phyloP scores from a whole-genome alignment of 495 filamentous ascomycete genomes.

The Neurospora sp. region DNA sequence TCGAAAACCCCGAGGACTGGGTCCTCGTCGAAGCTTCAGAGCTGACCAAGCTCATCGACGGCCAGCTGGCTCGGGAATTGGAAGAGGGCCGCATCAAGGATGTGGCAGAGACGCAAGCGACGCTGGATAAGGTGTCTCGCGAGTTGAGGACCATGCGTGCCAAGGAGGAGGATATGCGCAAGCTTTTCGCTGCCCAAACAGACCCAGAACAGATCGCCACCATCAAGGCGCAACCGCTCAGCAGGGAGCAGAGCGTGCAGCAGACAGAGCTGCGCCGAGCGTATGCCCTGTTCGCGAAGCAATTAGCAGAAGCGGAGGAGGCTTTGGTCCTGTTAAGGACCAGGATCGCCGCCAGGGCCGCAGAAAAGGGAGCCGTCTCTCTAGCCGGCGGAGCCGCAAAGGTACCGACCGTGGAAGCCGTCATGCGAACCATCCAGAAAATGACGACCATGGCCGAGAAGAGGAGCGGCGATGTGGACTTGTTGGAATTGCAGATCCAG shows the following conservation, averaged over 20 bases:
- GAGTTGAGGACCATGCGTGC: conserved; percentile 57
- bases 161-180: conserved; percentile 64
- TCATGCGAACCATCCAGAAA: conserved; percentile 79
- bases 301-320: conserved; percentile 69
- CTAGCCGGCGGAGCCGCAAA: conserved; percentile 31
- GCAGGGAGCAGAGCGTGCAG: conserved; percentile 66
- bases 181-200: conserved; percentile 48
- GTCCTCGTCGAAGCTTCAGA: conserved; percentile 59
- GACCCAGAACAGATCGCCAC: conserved; percentile 54
- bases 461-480: conserved; percentile 74
- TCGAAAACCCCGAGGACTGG: conserved; percentile 57
- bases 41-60: conserved; percentile 46
- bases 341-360: conserved; percentile 47
- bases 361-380: neutral
- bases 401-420: conserved; percentile 78
- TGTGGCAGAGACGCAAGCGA: conserved; percentile 50
- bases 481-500: conserved; percentile 75
- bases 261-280: conserved; percentile 71
- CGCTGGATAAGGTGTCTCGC: conserved; percentile 49
- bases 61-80: conserved; percentile 46
- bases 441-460: conserved; percentile 88
- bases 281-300: conserved; percentile 57
- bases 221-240: conserved; percentile 60
- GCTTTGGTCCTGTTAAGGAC: conserved; percentile 72
- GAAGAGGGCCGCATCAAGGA: conserved; percentile 54